Evolutionary conservation across 768 basidiomycete genomes (phyloP).

Genomic region (Pisolithus microcarpus): DNA sequence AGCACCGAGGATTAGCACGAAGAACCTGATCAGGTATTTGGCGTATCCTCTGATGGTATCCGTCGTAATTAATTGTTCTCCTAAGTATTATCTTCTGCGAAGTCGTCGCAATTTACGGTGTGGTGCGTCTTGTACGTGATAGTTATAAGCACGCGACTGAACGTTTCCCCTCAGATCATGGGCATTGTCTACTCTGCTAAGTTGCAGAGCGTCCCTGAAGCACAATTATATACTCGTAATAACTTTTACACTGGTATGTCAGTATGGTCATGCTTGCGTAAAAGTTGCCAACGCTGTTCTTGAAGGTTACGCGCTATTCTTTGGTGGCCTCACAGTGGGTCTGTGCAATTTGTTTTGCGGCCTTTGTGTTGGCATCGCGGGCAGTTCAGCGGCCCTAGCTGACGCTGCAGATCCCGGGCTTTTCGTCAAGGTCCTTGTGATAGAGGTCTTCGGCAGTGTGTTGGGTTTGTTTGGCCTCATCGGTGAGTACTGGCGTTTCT

Average conservation of each 20-base stretch:
- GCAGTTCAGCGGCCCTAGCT: conserved; percentile 89
- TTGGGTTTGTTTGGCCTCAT: conserved; percentile 91
- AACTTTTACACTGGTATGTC: conserved; percentile 87
- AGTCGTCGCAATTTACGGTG: conserved; percentile 98
- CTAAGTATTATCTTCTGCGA: conserved; percentile 96
- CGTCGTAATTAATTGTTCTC: neutral
- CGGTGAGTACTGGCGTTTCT: conserved; percentile 42
- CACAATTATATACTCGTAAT: conserved; percentile 68
- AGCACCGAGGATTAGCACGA: conserved; percentile 88
- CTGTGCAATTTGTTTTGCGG: conserved; percentile 93
- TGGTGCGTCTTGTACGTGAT: conserved; percentile 43
- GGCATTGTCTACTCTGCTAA: conserved; percentile 94
- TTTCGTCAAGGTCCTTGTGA: conserved; percentile 94
- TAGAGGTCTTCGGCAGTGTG: conserved; percentile 91
- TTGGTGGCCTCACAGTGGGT: conserved; percentile 94
- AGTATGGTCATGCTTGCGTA: neutral
- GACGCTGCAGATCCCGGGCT: conserved; percentile 93
- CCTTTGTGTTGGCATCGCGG: conserved; percentile 88
- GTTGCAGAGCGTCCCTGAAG: conserved; percentile 51
- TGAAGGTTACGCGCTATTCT: conserved; percentile 87
- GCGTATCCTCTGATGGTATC: neutral
- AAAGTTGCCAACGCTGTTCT: neutral
- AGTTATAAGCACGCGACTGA: neutral
- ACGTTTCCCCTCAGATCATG: conserved; percentile 57
- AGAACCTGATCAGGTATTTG: conserved; percentile 90